A percentile compares a stretch with the other conserved stretches of the same genome.
Evolutionary conservation across 306 rosid species (phyloP).

Genomic region (Vicia sativa): DNA sequence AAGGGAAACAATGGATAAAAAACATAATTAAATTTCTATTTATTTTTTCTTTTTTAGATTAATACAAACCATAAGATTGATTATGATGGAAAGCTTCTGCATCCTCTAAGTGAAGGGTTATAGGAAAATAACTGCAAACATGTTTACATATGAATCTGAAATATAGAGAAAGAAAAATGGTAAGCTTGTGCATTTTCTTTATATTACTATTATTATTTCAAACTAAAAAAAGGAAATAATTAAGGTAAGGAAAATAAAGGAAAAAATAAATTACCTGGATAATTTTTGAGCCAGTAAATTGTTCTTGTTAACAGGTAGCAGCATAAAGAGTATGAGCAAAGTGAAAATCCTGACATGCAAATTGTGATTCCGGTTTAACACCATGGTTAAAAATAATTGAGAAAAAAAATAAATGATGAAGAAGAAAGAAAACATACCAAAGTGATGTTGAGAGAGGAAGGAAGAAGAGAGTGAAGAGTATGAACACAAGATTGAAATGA

Average conservation of each 20-base stretch:
- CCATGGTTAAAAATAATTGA: neutral
- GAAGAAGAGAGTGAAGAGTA: slow-evolving; percentile 55
- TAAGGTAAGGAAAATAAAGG: neutral
- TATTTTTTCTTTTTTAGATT: neutral
- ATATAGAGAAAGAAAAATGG: slow-evolving; percentile 17
- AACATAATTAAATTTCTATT: neutral
- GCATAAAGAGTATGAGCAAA: slow-evolving; percentile 49
- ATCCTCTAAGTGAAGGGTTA: slow-evolving; percentile 72
- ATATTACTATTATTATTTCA: neutral
- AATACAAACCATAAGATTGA: slow-evolving; percentile 68
- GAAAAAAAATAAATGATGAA: neutral
- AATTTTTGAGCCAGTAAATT: slow-evolving; percentile 52
- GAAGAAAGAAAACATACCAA: slow-evolving; percentile 34
- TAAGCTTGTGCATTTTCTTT: neutral
- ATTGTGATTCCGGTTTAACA: neutral
- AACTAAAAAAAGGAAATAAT: neutral
- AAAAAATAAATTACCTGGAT: slow-evolving; percentile 43
- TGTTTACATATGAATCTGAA: slow-evolving; percentile 73
- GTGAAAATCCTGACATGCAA: slow-evolving; percentile 54
- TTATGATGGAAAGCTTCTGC: slow-evolving; percentile 58
- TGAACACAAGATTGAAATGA: slow-evolving; percentile 55
- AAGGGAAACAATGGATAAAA: neutral
- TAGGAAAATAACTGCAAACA: slow-evolving; percentile 68
- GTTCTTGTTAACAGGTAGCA: slow-evolving; percentile 59
- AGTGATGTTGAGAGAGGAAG: slow-evolving; percentile 63